These are phyloP conservation scores for Diddensiella caesifluorescens DNA, from an alignment of 805 yeast genomes.

Conservation along the genomic window DNA sequence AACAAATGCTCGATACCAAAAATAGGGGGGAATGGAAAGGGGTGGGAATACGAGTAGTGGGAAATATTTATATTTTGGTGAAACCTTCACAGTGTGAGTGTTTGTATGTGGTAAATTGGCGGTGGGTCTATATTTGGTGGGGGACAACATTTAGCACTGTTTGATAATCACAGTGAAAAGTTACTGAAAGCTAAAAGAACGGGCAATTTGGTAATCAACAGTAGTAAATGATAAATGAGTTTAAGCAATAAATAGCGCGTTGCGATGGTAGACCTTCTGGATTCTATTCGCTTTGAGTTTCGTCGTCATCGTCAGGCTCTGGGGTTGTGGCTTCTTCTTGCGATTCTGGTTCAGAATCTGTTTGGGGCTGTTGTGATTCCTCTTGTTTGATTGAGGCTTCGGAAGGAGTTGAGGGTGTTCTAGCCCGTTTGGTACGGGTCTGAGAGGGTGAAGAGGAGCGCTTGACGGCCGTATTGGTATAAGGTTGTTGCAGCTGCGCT, in stretches of 20 bases:
- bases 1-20: slow-evolving; percentile 1
- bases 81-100: too few relatives aligned
- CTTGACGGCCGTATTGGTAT: neutral
- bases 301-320: slow-evolving; percentile 1
- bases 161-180: neutral
- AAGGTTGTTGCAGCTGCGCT: slow-evolving; percentile 8
- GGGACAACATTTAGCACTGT: neutral
- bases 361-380: slow-evolving; percentile 6
- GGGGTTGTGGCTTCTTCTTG: neutral
- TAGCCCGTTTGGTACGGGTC: slow-evolving; percentile 3
- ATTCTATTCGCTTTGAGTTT: neutral
- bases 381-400: slow-evolving; percentile 1
- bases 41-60: neutral
- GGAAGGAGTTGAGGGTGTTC: neutral
- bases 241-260: neutral
- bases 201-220: neutral
- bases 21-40: slow-evolving; percentile 2
- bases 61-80: neutral
- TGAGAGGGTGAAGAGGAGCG: too few relatives aligned
- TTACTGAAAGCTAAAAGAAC: neutral
- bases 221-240: neutral
- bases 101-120: too few relatives aligned
- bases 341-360: neutral
- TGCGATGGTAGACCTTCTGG: neutral
- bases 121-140: neutral